Conservation (phyloP, 192 early-diverging fungal genomes). For the Coemansia sp. region DNA sequence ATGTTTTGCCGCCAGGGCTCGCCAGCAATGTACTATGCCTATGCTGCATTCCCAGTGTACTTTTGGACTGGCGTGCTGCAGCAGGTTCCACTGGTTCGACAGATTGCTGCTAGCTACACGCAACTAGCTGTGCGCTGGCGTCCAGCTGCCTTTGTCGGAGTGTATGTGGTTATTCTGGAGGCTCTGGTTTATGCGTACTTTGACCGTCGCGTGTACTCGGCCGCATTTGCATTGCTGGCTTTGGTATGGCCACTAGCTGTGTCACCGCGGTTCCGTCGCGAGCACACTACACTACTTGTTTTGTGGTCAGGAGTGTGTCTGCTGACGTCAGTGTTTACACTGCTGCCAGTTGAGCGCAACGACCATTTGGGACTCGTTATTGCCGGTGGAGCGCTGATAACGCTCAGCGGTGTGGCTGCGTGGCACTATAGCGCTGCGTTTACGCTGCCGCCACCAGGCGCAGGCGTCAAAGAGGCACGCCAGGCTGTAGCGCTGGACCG, state of each 20-base stretch:
- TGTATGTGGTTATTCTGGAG: slow-evolving; percentile 72
- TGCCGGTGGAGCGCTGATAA: slow-evolving; percentile 38
- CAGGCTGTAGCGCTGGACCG: slow-evolving; percentile 32
- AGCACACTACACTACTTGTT: slow-evolving; percentile 53
- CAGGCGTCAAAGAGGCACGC: slow-evolving; percentile 20
- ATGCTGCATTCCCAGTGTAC: slow-evolving; percentile 78
- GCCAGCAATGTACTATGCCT: slow-evolving; percentile 84
- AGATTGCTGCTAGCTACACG: slow-evolving; percentile 28
- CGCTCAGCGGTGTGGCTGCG: slow-evolving; percentile 45
- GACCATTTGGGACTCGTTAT: slow-evolving; percentile 68
- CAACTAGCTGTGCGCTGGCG: slow-evolving; percentile 33
- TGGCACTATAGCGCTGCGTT: slow-evolving; percentile 41
- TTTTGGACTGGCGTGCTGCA: slow-evolving; percentile 74
- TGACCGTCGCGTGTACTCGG: slow-evolving; percentile 59
- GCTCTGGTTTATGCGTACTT: slow-evolving; percentile 88
- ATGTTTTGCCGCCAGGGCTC: slow-evolving; percentile 77
- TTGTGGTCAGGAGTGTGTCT: slow-evolving; percentile 71
- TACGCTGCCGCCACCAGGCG: slow-evolving; percentile 37
- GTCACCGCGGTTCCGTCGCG: slow-evolving; percentile 51
- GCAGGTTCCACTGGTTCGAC: slow-evolving; percentile 31
- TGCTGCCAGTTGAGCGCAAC: slow-evolving; percentile 85
- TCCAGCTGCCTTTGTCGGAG: slow-evolving; percentile 38
- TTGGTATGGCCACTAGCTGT: slow-evolving; percentile 65
- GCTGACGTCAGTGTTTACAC: slow-evolving; percentile 76
- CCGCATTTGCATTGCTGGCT: slow-evolving; percentile 63